These are phyloP conservation scores for Erigeron philadelphicus DNA, from an alignment of 140 eudicot genomes.

Conservation along the genomic window DNA sequence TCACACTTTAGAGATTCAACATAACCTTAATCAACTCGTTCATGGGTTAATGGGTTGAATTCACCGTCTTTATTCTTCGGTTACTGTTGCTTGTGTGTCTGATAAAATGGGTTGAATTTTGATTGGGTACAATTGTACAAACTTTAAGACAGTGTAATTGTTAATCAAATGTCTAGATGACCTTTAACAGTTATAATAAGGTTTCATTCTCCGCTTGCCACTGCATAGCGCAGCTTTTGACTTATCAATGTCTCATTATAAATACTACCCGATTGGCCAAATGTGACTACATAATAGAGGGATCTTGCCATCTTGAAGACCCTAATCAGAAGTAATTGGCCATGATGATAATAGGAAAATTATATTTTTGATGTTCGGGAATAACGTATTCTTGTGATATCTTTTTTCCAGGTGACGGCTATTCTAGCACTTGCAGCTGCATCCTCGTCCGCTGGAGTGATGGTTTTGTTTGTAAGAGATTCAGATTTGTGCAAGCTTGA, in stretches of 20 bases:
- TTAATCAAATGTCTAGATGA: neutral
- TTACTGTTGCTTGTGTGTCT: neutral
- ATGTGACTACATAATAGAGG: neutral
- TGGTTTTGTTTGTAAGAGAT: constrained; percentile 48
- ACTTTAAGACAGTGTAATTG: neutral
- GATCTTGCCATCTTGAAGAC: neutral
- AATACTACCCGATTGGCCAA: neutral
- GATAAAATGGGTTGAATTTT: neutral
- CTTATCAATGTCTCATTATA: neutral
- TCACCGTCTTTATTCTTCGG: neutral
- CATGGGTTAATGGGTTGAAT: too few species aligned
- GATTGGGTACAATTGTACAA: too few species aligned
- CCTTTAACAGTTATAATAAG: neutral
- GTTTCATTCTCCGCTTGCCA: neutral
- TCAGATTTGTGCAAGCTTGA: constrained; percentile 42
- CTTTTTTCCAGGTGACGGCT: constrained; percentile 54
- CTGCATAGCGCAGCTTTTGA: neutral
- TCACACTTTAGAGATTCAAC: too few species aligned
- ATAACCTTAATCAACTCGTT: too few species aligned
- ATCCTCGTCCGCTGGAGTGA: constrained; percentile 78
- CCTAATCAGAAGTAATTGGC: constrained; percentile 1
- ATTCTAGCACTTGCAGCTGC: constrained; percentile 75
- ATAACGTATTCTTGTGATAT: neutral
- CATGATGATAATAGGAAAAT: neutral
- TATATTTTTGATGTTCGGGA: too few species aligned